Evolutionary conservation across 2,329 filamentous ascomycete species (phyloP), one percentile per base, ranked within the genome.

Genomic region (Colletotrichum echinochloae): DNA sequence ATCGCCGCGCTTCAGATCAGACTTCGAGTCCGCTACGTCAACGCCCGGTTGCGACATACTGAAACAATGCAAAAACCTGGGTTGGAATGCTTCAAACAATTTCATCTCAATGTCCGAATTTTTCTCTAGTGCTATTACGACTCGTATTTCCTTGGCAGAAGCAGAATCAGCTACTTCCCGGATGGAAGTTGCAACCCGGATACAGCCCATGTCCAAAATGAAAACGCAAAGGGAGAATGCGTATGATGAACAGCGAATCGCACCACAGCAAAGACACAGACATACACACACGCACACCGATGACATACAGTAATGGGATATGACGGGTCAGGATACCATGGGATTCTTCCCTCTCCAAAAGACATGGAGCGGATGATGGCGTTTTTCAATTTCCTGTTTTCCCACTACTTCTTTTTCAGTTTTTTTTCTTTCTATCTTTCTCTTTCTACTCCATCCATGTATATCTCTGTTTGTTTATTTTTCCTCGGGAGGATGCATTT

Each of bases 1-100:
- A 82, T 46, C 82, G 83, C 65, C 81, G 82, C 48, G 77, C 80
- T 46, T 83, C 82, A 30, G 79, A 82, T 56, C 79, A 81, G 60
- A 73, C 76, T 57, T 74, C 79, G 23, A 83, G 80, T 57, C 79
- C 82, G 49, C 73, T 83, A 57, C 80, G 79, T 63, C 77, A 81
- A 41, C 80, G 76, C 51, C 74, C 77, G 39, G 75, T 84, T 35
- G 76, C 79, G 28, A 79, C 81, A 20, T 83, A 81, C 66, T 85
- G 73, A 76, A 35, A 33, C 33, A 35, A 35, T 30, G 30, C 52
- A 8, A 7, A 52, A 33, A n/a, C 11, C 20, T n/a, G 30, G n/a
- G 20, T 54, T 18, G 3, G 51, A 35, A 9, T 9, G 20, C 1
- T 6, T 23, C 35, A n/a, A 6, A 35, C 20, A 35, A 4, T 23